A percentile compares a stretch with the other conserved stretches of the same genome.
Evolutionary conservation across 805 yeast species (phyloP).

Genomic region (Komagataella mondaviorum): DNA sequence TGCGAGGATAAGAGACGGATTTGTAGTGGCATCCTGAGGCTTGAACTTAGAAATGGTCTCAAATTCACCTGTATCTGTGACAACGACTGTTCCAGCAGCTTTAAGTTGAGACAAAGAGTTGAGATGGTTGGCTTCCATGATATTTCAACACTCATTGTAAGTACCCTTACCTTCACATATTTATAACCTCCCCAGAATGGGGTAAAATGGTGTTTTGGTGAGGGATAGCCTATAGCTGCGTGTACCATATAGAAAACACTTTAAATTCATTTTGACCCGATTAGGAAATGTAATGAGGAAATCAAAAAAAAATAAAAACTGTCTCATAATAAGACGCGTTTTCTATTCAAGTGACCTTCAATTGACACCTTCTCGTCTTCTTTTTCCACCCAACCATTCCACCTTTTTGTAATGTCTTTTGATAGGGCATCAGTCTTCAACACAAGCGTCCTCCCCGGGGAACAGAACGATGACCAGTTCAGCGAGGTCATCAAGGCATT

Average conservation of each 20-base stretch:
- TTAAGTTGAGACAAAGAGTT: conserved; percentile 86
- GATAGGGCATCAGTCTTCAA: conserved; percentile 60
- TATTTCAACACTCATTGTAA: not conserved
- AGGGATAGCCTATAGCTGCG: not conserved
- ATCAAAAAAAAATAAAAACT: too few relatives aligned
- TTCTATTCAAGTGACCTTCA: not conserved
- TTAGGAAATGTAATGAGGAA: not conserved
- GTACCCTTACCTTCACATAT: not conserved
- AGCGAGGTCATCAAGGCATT: conserved; percentile 68
- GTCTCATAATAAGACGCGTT: not conserved
- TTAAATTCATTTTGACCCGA: not conserved
- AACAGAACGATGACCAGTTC: conserved; percentile 47
- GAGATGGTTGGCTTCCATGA: not conserved
- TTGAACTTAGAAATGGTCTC: conserved; percentile 94
- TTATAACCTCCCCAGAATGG: not conserved
- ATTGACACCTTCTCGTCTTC: not conserved
- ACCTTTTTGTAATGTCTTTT: conserved; percentile 39
- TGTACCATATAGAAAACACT: not conserved
- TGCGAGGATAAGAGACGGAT: conserved; percentile 94
- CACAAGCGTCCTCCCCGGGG: conserved; percentile 83
- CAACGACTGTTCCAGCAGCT: conserved; percentile 91
- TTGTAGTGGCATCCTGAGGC: conserved; percentile 99
- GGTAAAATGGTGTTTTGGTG: not conserved
- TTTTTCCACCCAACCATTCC: not conserved
- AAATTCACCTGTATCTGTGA: conserved; percentile 98